These are phyloP conservation scores for Paramyrothecium roridum DNA, from an alignment of 2,329 filamentous ascomycete genomes.

Conservation along the genomic window DNA sequence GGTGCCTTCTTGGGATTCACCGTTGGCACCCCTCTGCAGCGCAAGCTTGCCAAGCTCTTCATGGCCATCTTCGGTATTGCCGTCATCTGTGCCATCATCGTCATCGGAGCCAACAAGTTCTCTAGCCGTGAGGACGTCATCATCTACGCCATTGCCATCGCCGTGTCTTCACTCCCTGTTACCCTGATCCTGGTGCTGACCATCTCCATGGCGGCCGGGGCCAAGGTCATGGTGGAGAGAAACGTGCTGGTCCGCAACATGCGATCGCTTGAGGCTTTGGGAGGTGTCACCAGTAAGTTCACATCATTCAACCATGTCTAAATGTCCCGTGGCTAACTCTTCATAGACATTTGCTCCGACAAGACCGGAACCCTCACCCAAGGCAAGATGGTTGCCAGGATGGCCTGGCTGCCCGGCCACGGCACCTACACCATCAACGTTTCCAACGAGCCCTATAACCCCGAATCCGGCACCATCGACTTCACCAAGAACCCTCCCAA, in stretches of 20 bases:
- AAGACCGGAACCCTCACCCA: slow-evolving; percentile 32
- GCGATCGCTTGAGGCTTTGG: slow-evolving; percentile 43
- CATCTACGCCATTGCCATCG: slow-evolving; percentile 37
- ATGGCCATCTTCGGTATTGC: slow-evolving; percentile 42
- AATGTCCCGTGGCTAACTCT: background rate
- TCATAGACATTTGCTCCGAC: slow-evolving; percentile 27
- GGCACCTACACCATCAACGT: slow-evolving; percentile 24
- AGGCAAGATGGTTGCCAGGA: slow-evolving; percentile 26
- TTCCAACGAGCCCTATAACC: slow-evolving; percentile 24
- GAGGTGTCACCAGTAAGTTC: slow-evolving; percentile 46
- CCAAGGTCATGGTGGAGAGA: slow-evolving; percentile 45
- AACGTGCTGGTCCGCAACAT: slow-evolving; percentile 48
- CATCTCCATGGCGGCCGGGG: slow-evolving; percentile 53
- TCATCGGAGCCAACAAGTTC: slow-evolving; percentile 27
- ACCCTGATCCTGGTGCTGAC: slow-evolving; percentile 50
- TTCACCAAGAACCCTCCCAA: slow-evolving; percentile 13
- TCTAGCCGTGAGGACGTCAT: slow-evolving; percentile 29
- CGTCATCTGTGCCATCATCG: slow-evolving; percentile 14
- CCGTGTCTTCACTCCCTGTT: slow-evolving; percentile 41
- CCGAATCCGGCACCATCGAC: slow-evolving; percentile 12
- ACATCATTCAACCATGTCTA: background rate
- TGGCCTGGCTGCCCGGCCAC: slow-evolving; percentile 25
- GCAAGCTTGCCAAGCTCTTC: slow-evolving; percentile 64
- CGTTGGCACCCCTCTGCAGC: slow-evolving; percentile 66
- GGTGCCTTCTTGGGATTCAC: slow-evolving; percentile 41